Evolutionary conservation across 2,329 filamentous ascomycete genomes (phyloP).

Genomic region (Chaetomium sp.): DNA sequence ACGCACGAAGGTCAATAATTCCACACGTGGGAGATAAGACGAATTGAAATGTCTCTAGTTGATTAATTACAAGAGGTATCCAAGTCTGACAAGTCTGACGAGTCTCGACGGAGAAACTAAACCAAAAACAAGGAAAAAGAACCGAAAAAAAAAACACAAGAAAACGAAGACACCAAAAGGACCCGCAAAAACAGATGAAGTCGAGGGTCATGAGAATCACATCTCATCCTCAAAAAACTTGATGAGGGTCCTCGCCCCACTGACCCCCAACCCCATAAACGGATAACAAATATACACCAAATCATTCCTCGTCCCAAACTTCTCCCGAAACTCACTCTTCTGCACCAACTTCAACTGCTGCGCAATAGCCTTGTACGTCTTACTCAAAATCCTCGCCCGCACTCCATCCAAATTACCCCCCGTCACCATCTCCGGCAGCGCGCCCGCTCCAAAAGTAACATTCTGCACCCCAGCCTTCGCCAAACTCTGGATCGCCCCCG

Average conservation of each 20-base stretch:
- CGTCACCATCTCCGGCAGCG: conserved; percentile 64
- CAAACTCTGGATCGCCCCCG: conserved; percentile 32
- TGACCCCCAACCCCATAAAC: conserved; percentile 72
- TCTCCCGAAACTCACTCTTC: conserved; percentile 85
- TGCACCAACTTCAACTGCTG: conserved; percentile 75
- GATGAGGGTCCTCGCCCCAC: conserved; percentile 77
- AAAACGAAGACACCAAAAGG: no score
- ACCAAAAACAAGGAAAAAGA: no score
- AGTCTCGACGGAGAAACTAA: no score
- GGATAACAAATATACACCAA: conserved; percentile 88
- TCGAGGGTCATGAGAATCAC: not conserved
- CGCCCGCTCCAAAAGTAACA: conserved; percentile 85
- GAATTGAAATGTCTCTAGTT: no score
- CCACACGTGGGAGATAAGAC: no score
- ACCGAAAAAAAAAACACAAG: no score
- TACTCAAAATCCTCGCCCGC: conserved; percentile 72
- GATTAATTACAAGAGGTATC: no score
- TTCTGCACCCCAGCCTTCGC: conserved; percentile 46
- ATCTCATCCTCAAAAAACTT: conserved; percentile 73
- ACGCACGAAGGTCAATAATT: no score
- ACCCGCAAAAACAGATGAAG: not conserved
- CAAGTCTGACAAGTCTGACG: no score
- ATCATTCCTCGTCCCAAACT: conserved; percentile 79
- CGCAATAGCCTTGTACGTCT: conserved; percentile 75
- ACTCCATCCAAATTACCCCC: conserved; percentile 77